These are phyloP conservation scores for Rutstroemia sp. DNA, from an alignment of 2,329 filamentous ascomycete genomes.

Conservation along the genomic window DNA sequence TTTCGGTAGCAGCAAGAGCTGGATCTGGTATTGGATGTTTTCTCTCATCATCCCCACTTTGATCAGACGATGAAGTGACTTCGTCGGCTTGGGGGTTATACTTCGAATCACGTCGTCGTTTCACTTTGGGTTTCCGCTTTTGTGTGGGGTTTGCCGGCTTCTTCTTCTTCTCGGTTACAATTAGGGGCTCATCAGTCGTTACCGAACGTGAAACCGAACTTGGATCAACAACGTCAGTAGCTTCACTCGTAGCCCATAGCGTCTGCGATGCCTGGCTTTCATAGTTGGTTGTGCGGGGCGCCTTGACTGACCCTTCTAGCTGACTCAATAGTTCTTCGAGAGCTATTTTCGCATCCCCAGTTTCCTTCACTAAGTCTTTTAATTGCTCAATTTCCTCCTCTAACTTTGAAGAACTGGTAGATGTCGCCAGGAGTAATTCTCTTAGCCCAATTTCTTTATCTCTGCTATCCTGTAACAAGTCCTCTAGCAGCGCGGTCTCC, in stretches of 20 bases:
- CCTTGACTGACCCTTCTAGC: too few species aligned
- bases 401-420: too few species aligned
- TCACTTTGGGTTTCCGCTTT: not conserved
- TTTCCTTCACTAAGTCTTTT: not conserved
- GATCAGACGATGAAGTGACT: not conserved
- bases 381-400: not conserved
- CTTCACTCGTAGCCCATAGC: not conserved
- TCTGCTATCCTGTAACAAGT: too few species aligned
- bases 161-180: not conserved
- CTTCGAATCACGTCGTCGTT: not conserved
- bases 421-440: too few species aligned
- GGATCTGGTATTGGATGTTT: not conserved
- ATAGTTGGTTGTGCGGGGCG: too few species aligned
- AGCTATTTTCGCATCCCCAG: not conserved
- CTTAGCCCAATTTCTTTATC: too few species aligned
- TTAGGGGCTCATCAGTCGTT: not conserved
- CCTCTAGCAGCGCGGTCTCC: too few species aligned
- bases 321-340: not conserved
- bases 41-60: not conserved
- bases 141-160: too few species aligned
- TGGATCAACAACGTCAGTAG: not conserved
- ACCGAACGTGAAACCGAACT: not conserved
- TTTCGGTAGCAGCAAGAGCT: not conserved
- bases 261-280: too few species aligned
- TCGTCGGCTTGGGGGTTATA: not conserved